Percentiles rank a stretch among this genome's conserved stretches.
phyloP scores from a whole-genome alignment of 2,329 filamentous ascomycete genomes.

The Fusarium penzigii region DNA sequence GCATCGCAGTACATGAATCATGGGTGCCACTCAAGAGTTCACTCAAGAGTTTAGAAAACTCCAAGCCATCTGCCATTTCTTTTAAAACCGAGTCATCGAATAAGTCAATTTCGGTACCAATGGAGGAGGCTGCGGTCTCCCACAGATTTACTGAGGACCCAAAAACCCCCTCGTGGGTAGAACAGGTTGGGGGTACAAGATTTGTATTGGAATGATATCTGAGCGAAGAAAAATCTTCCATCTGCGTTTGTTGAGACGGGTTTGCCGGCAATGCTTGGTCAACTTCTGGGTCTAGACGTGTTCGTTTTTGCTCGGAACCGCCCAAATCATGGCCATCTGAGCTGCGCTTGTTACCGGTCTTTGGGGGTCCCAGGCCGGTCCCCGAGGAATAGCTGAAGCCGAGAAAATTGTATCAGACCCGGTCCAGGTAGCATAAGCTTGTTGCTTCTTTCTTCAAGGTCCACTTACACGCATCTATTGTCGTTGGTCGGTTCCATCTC shows the following conservation, averaged over 20 bases:
- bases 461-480: not conserved
- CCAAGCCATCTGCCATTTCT: constrained; percentile 11
- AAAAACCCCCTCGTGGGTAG: constrained; percentile 6
- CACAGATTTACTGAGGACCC: constrained; percentile 4
- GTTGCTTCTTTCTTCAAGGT: not conserved
- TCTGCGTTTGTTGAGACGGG: not conserved
- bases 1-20: not conserved
- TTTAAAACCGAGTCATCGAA: constrained; percentile 21
- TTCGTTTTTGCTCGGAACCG: not conserved
- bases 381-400: not conserved
- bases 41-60: not conserved
- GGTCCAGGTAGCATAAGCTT: not conserved
- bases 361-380: not conserved
- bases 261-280: not conserved
- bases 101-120: constrained; percentile 9
- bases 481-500: not conserved
- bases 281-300: not conserved
- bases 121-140: not conserved
- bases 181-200: not conserved
- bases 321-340: not conserved
- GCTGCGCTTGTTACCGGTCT: not conserved
- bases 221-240: not conserved
- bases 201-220: not conserved
- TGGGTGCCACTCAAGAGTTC: not conserved
- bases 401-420: not conserved